A percentile compares a stretch with the other conserved stretches of the same genome.
These are phyloP conservation scores for Lophiotrema nucula DNA, from an alignment of 495 filamentous ascomycete species.

Conservation along the genomic window DNA sequence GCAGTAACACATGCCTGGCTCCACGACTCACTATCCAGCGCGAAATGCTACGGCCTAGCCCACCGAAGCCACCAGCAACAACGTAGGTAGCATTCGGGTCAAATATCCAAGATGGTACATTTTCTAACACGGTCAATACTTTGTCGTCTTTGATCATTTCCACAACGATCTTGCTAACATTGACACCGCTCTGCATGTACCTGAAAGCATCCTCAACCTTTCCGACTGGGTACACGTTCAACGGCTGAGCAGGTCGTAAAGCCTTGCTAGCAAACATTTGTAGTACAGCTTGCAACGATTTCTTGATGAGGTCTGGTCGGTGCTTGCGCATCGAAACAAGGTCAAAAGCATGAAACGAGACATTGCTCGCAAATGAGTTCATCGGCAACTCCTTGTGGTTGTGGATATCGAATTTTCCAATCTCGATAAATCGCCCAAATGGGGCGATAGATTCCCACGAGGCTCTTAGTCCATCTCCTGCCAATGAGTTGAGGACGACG, in stretches of 20 bases:
- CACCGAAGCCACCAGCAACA: conserved; percentile 41
- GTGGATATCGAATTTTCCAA: conserved; percentile 20
- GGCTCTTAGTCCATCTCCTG: conserved; percentile 2
- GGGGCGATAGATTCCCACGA: conserved; percentile 3
- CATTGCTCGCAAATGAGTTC: background rate
- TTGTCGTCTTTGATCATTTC: background rate
- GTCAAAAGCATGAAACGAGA: background rate
- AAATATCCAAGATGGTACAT: background rate
- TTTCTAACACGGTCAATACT: background rate
- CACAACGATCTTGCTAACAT: background rate
- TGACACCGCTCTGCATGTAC: background rate
- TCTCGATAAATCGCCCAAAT: conserved; percentile 20
- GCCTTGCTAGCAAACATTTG: background rate
- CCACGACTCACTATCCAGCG: conserved; percentile 38
- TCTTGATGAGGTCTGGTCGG: background rate
- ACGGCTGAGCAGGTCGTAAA: background rate
- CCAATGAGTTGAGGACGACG: conserved; percentile 10
- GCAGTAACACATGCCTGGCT: conserved; percentile 37
- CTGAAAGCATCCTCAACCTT: background rate
- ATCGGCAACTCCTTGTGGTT: background rate
- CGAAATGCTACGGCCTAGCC: conserved; percentile 33
- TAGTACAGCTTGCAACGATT: background rate
- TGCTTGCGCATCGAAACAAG: background rate
- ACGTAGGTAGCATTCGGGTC: conserved; percentile 32
- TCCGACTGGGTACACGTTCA: background rate